Base-by-base conservation (phyloP, 2,329 filamentous ascomycete genomes). In the Purpureocillium lavendulum region DNA sequence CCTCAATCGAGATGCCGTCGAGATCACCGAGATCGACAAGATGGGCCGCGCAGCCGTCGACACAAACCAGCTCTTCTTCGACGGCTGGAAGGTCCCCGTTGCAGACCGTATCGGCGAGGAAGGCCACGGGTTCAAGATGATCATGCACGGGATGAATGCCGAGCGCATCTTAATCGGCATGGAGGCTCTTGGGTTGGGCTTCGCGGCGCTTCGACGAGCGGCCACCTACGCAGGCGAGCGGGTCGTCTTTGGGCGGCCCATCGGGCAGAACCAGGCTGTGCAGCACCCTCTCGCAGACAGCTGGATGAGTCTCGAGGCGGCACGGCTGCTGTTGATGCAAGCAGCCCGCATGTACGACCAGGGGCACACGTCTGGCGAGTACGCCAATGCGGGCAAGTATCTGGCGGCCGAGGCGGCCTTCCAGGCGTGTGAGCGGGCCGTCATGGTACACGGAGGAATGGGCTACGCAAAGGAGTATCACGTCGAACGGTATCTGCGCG, bases 31-130 rank as follows among this genome's bases (percentile, higher is more conserved):
- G 53, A 94, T 94, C 49, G 80, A 77, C 60, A 94, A 94, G 58
- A 92, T 94, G 85, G 87, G 87, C 8, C 83, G 85, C 0, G 69
- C 84, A 12, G 84, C 85, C 0, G 78, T 94, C 1, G 86, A 92
- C 52, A 84, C 86, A 1, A 92, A 94, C 48, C 84, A 90, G 54
- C 82, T 94, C 2, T 92, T 92, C 59, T 92, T 94, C 55, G 84
- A 92, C 57, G 76, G 81, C 48, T 94, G 89, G 57, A 57, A 61
- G 3, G 76, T 92, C n/a, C 75, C 81, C 0, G 70, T 70, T 0
- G 67, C 77, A 32, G 68, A 77, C 0, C 64, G 90, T 1, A 75
- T 94, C 33, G 87, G 86, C 1, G 56, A 75, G 26, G 83, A 90
- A 56, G 79, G 80, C 4, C 72, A 85, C 42, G 87, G 87, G 0